Conservation (phyloP, 192 early-diverging fungal species). For the Entophlyctis helioformis region DNA sequence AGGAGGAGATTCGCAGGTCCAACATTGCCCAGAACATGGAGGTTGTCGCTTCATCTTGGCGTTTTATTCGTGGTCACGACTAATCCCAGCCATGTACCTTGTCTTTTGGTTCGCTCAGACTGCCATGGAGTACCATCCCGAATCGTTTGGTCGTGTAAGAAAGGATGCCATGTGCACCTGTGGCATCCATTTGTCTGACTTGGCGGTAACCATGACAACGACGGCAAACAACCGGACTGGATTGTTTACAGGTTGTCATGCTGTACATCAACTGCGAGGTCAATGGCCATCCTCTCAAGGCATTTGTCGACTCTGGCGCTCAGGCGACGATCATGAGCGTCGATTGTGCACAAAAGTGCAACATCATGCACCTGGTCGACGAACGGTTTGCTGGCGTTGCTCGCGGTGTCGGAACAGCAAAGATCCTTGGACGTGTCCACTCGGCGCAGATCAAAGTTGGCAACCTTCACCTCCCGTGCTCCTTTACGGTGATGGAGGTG, state of each 20-base stretch:
- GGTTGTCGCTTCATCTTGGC: conserved; percentile 5
- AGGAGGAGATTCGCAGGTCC: conserved; percentile 74
- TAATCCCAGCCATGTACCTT: too few species aligned
- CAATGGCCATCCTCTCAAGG: conserved; percentile 80
- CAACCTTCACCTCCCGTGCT: conserved; percentile 65
- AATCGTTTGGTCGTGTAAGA: conserved; percentile 74
- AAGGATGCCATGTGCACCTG: too few species aligned
- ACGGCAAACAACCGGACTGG: too few species aligned
- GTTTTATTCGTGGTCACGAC: too few species aligned
- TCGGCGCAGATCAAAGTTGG: conserved; percentile 75
- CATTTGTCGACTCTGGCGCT: conserved; percentile 95
- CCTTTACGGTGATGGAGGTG: conserved; percentile 85
- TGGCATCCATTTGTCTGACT: too few species aligned
- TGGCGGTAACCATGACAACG: too few species aligned
- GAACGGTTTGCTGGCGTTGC: conserved; percentile 80
- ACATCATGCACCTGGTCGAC: conserved; percentile 83
- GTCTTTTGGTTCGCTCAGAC: conserved; percentile 7
- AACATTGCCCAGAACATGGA: conserved; percentile 75
- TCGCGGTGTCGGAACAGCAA: conserved; percentile 89
- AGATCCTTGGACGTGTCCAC: conserved; percentile 92
- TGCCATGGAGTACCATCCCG: conserved; percentile 90
- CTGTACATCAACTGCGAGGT: conserved; percentile 84
- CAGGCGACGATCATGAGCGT: conserved; percentile 83
- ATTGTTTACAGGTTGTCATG: conserved; percentile 71
- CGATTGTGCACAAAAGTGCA: conserved; percentile 43